phyloP scores from a whole-genome alignment of 257 asterid genomes.

The Nicotiana knightiana region DNA sequence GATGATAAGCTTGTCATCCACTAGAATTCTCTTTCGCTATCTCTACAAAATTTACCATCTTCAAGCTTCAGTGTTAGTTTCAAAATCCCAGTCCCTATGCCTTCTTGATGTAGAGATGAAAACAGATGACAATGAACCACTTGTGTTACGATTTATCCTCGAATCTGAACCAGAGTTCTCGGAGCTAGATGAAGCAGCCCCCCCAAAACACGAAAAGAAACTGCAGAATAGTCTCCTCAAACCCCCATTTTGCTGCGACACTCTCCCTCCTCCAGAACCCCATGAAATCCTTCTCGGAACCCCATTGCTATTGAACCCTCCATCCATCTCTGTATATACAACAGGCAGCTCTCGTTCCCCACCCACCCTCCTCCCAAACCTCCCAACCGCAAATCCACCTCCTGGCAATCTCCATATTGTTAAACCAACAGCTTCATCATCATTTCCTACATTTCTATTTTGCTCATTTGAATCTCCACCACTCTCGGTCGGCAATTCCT shows the following conservation, averaged over 20 bases:
- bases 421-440: slow-evolving; percentile 47
- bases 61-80: slow-evolving; percentile 14
- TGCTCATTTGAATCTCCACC: slow-evolving; percentile 19
- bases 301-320: slow-evolving; percentile 65
- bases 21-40: not conserved
- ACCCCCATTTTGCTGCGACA: slow-evolving; percentile 47
- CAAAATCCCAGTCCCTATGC: slow-evolving; percentile 45
- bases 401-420: slow-evolving; percentile 93
- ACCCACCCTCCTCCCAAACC: slow-evolving; percentile 66
- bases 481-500: slow-evolving; percentile 54
- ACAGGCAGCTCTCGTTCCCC: slow-evolving; percentile 88
- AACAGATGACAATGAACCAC: slow-evolving; percentile 36
- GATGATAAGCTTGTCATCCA: not conserved
- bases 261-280: slow-evolving; percentile 57
- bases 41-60: not conserved
- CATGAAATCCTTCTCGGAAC: slow-evolving; percentile 66
- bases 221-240: slow-evolving; percentile 46
- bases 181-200: slow-evolving; percentile 41
- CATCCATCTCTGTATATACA: slow-evolving; percentile 92
- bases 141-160: slow-evolving; percentile 26
- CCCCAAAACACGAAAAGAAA: slow-evolving; percentile 64
- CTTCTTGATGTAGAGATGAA: slow-evolving; percentile 43
- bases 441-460: slow-evolving; percentile 18
- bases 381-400: slow-evolving; percentile 89
- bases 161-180: slow-evolving; percentile 34